Evolutionary conservation across 495 filamentous ascomycete species (phyloP), one percentile per base, ranked within the genome.

Genomic region (Cryomyces minteri): DNA sequence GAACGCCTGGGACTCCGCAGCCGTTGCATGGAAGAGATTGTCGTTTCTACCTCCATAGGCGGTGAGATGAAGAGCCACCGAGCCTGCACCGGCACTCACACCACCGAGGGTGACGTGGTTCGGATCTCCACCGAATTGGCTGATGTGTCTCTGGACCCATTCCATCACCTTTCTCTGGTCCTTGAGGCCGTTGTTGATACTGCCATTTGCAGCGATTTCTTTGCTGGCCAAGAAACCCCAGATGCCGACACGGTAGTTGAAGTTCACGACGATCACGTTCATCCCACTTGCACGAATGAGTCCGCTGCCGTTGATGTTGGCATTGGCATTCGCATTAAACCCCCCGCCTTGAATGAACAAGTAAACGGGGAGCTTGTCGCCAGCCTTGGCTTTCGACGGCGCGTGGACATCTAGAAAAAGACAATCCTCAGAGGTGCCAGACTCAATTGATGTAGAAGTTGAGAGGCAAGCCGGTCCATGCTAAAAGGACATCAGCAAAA

Each of bases 321-420:
- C 61, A 54, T 82, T 83, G 39, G 70, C 66, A 51, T 77, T 67
- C 0, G 49, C 43, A 8, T 73, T 76, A 56, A 82, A 86, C 12
- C 81, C 82, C 11, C 82, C 82, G n/a, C 82, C 82, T 52, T 82
- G 78, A 43, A 88, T 79, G 50, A 73, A 85, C 41, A 85, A 68
- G 62, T 70, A 85, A 4, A 86, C 79, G 0, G 80, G 81, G 1
- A 82, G 58, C 14, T 65, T 72, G 0, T 63, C 69, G 4, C 48
- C 42, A 0, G 44, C 40, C 3, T 64, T 74, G 0, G 71, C 69
- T 31, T 68, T 66, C 0, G 69, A 57, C 3, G 82, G 82, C 4
- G 79, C 71, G 61, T 73, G 85, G n/a, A 88, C 69, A 50, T 86
- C 77, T 8, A 76, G 64, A 48, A 79, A 84, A 1, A 88, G 70